Percentiles rank a stretch among this genome's conserved stretches.
phyloP scores from a whole-genome alignment of 2,329 filamentous ascomycete species.

The Sodiomyces alkalinus region DNA sequence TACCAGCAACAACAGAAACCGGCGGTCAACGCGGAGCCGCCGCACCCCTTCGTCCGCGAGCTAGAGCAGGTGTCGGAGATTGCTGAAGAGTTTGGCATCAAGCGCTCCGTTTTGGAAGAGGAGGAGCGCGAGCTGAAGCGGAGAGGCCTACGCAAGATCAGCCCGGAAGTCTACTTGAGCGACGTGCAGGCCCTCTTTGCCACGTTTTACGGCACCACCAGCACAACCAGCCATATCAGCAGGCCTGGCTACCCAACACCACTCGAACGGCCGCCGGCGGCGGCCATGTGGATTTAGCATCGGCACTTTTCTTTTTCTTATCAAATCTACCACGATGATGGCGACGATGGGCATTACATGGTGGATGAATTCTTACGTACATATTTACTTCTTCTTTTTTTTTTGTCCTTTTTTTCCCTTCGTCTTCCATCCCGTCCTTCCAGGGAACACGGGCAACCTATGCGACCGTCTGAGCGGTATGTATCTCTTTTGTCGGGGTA shows the following conservation, averaged over 20 bases:
- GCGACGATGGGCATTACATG: too few relatives aligned
- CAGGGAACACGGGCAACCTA: too few relatives aligned
- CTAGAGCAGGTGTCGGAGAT: constrained; percentile 85
- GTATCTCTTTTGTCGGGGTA: too few relatives aligned
- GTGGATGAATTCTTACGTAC: too few relatives aligned
- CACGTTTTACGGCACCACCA: constrained; percentile 22
- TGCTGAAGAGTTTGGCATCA: constrained; percentile 68
- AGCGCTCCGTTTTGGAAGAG: constrained; percentile 49
- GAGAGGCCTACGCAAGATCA: constrained; percentile 58
- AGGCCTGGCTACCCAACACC: background rate
- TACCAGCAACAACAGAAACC: constrained; percentile 20
- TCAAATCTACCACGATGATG: too few relatives aligned
- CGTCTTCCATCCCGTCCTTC: too few relatives aligned
- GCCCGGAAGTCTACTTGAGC: constrained; percentile 66
- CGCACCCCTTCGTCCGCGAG: constrained; percentile 76
- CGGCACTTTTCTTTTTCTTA: too few relatives aligned
- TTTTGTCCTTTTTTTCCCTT: too few relatives aligned
- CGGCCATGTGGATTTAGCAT: background rate
- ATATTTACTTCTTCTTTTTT: too few relatives aligned
- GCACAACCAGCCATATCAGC: background rate
- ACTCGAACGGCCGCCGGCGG: too few relatives aligned
- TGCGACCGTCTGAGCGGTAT: too few relatives aligned
- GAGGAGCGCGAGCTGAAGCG: constrained; percentile 56
- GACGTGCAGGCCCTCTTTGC: constrained; percentile 61
- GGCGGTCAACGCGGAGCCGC: constrained; percentile 11